Percentiles rank a stretch among this genome's conserved stretches.
Conservation (phyloP, 2,329 filamentous ascomycete species). For the Orbilia quercus region DNA sequence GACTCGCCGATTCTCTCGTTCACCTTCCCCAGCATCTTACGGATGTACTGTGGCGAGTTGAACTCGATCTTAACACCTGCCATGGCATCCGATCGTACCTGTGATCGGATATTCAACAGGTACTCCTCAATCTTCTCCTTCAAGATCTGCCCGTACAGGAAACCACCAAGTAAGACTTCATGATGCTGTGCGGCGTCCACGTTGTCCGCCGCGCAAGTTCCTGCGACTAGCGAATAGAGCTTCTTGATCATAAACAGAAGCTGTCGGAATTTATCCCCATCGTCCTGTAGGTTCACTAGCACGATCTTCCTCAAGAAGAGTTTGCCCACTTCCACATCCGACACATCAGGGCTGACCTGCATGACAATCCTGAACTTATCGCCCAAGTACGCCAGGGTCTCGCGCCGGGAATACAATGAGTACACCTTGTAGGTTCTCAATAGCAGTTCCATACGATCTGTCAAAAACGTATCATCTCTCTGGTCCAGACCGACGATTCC, state of each 20-base stretch:
- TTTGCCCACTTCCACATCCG: conserved; percentile 87
- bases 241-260: conserved; percentile 96
- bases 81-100: conserved; percentile 69
- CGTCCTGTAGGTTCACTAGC: conserved; percentile 86
- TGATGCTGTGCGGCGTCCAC: conserved; percentile 97
- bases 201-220: conserved; percentile 92
- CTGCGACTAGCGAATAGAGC: conserved; percentile 89
- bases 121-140: conserved; percentile 96
- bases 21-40: conserved; percentile 79
- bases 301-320: conserved; percentile 92
- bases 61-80: conserved; percentile 71
- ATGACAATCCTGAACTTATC: conserved; percentile 91
- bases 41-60: conserved; percentile 77
- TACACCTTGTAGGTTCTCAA: conserved; percentile 94
- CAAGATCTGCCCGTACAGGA: conserved; percentile 92
- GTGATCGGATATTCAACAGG: conserved; percentile 72
- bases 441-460: conserved; percentile 90
- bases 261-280: conserved; percentile 92
- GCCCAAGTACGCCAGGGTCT: conserved; percentile 87
- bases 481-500: conserved; percentile 74
- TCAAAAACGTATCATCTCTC: conserved; percentile 85
- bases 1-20: conserved; percentile 89
- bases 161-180: conserved; percentile 91
- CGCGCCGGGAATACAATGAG: conserved; percentile 80
- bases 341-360: conserved; percentile 82